Percentiles rank a stretch among this genome's conserved stretches.
These are phyloP conservation scores for Murraya paniculata DNA, from an alignment of 345 rosid species.

Conservation along the genomic window DNA sequence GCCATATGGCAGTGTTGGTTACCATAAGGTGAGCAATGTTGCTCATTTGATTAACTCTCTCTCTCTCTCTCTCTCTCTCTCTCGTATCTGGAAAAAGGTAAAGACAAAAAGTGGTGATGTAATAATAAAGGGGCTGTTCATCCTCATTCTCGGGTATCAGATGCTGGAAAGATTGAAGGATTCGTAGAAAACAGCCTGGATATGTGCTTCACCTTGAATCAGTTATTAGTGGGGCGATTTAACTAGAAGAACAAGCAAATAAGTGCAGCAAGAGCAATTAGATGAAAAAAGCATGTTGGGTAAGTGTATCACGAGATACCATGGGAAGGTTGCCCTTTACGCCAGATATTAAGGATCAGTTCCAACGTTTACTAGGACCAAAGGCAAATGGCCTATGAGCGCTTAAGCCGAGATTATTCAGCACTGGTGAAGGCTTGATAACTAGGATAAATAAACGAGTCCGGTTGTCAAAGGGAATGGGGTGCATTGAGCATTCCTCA, in stretches of 20 bases:
- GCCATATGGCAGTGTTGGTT: background rate
- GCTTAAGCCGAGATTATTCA: no score
- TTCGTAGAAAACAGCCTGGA: background rate
- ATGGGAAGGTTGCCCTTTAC: no score
- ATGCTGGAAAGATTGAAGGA: no score
- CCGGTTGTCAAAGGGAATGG: background rate
- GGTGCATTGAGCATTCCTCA: background rate
- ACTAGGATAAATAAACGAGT: background rate
- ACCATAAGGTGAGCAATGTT: background rate
- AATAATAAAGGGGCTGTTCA: no score
- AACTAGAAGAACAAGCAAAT: background rate
- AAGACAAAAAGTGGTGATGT: no score
- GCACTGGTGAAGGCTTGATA: background rate
- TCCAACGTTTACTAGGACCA: no score
- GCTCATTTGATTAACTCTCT: no score
- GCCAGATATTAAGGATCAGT: no score
- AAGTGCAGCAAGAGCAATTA: background rate
- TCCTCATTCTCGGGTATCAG: no score
- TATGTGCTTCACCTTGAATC: background rate
- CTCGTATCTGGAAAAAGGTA: no score
- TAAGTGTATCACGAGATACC: background rate
- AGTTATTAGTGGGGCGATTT: background rate
- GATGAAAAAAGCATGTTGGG: background rate
- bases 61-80: no score
- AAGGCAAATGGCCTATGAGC: no score